Base-by-base conservation (phyloP, 2,329 filamentous ascomycete species). In the Daldinia eschscholtzii region DNA sequence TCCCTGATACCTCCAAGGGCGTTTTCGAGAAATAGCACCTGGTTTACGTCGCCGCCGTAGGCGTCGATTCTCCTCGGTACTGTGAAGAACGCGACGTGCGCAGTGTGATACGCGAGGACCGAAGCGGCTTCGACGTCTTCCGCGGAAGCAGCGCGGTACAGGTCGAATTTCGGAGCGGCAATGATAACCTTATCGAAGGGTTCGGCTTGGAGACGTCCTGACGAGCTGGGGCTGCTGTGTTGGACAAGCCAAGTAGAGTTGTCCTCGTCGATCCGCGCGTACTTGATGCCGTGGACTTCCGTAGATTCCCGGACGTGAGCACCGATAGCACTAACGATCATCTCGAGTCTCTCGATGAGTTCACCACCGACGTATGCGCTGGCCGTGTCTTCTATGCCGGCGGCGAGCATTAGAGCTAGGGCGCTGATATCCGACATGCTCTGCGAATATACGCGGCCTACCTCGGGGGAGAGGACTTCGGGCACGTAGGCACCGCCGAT, bases 381-480 rank as follows among this genome's bases (percentile, higher is more conserved):
- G 2, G 71, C 73, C 1, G 52, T 46, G 30, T 76, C 73, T 57
- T 75, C 71, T 39, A 73, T 67, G 15, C 63, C 65, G 2, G 64
- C 61, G 7, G 70, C 72, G 20, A 75, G 44, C 61, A 68, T 70
- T 23, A 70, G 60, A 6, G 70, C 66, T n/a, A 75, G 52, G 12
- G 65, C 67, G 9, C 59, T 74, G 30, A 72, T 61, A 18, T 67
- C 48, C 9, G 53, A 9, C 9, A 74, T 20, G 4, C 41, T 26
- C 59, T 74, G 71, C 4, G 67, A 60, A n/a, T 63, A 59, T 7
- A 68, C 58, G 3, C 73, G 70, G 62, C 70, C 59, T 12, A 73
- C 70, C 41, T 75, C 71, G 1, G 74, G 72, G 6, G 59, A 64
- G 15, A 75, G 66, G 15, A 76, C 41, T 12, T 76, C 73, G 23